Evolutionary conservation across 371 early-diverging fungal genomes (phyloP), one percentile per base, ranked within the genome.

Genomic region (Syncephalastrum sp.): DNA sequence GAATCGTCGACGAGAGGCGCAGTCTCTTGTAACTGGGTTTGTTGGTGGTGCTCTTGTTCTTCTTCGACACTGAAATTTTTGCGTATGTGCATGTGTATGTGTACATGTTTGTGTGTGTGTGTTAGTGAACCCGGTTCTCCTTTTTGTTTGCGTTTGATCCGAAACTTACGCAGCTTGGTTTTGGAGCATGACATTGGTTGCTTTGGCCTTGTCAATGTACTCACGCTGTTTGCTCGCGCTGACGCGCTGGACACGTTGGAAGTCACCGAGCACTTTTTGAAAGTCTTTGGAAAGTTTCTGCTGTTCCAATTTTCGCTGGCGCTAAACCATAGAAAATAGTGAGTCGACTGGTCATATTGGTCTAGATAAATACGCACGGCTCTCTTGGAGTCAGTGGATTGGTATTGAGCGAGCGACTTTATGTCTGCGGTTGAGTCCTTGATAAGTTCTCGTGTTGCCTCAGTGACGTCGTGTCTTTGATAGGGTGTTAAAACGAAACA

Each of bases 201-300:
- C 84, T 54, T 79, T 82, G 15, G 86, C 74, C 38, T 83, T 83
- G 55, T 89, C 91, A 1, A 95, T 92, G 73, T 84, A 89, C 68
- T 94, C 91, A 8, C 94, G 79, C n/a, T 90, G 87, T 59, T 89
- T 93, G 55, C 91, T 89, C 0, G 93, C 94, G 0, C 93, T 90
- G 6, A 86, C 64, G 14, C 91, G 82, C 49, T 94, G 93, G 1
- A 89, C 86, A 44, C 73, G 81, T 69, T 96, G 95, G 65, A 96
- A 98, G 53, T 94, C 89, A 38, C 80, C 83, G 38, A 97, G 60
- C 3, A 94, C 93, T 54, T 88, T 90, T 65, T 94, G 92, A 67
- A 96, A 96, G 58, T 98, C 97, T 53, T 91, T 92, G 24, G 92
- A 90, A 41, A 98, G 79, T 66, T 96, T 80, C 64, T 84, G 85